Base-by-base conservation (phyloP, 179 eudicot genomes). In the Heliamphora pulchella region DNA sequence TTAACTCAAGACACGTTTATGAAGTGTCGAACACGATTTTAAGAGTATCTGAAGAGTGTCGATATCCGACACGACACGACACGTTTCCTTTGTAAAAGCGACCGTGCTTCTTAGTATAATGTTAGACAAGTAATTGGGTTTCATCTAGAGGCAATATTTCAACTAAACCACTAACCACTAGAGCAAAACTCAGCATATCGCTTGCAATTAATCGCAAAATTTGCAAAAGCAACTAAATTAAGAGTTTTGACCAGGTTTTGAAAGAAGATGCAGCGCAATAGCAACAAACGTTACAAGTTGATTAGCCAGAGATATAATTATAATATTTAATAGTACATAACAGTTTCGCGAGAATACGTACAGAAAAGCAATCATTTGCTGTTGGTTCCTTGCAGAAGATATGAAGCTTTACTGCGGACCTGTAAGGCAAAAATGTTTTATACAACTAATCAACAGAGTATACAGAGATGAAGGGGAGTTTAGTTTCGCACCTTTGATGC, bases 361-460 rank as follows among this genome's bases (percentile, higher is more conserved):
- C 80, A 14, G 48, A 57, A 79, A 71, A 74, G 51, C 72, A 65
- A 78, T 83, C 79, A 83, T 44, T 81, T 74, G 77, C 61, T 85
- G 75, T 79, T 70, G 47, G 82, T 82, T 74, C 88, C 88, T 86
- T 90, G 93, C 20, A 91, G 89, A 84, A 94, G 88, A 90, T 91
- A 94, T 8, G 97, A 90, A 76, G 95, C 97, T 81, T 89, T 90
- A 77, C 88, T 88, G 22, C 98, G 92, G 68, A 92, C 89, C 98
- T 94, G 93, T 83, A 75, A 55, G 55, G 75, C 63, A 17, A 63
- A 65, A 53, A 8, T 2, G 14, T 61, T 7, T 74, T 44, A 70
- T 50, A 10, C 6, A 73, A 69, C 22, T 43, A 50, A 53, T 53
- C 75, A 76, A 44, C 43, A 67, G 13, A 71, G 47, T 14, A 20